Percentiles rank a stretch among this genome's conserved stretches.
These are phyloP conservation scores for Stephania yunnanensis DNA, from an alignment of 164 flowering plant species.

Conservation along the genomic window DNA sequence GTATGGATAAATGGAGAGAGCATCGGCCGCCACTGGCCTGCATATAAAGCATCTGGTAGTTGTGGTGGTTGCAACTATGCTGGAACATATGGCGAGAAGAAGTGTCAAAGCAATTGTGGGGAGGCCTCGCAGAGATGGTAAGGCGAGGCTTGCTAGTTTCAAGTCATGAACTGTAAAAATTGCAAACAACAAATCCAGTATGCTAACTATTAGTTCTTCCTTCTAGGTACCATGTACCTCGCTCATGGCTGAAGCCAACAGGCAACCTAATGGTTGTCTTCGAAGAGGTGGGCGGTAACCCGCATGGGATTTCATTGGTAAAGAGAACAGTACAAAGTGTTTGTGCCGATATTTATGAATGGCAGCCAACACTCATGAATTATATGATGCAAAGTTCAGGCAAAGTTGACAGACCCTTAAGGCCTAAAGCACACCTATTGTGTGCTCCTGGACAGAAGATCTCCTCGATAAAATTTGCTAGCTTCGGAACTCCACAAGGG, in stretches of 20 bases:
- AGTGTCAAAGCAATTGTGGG: conserved; percentile 76
- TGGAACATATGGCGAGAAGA: conserved; percentile 63
- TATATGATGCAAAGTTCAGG: conserved; percentile 64
- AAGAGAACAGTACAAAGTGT: conserved; percentile 64
- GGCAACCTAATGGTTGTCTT: conserved; percentile 74
- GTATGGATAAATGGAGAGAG: conserved; percentile 85
- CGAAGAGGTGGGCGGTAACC: conserved; percentile 80
- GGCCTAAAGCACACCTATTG: conserved; percentile 76
- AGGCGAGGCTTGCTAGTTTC: conserved; percentile 6
- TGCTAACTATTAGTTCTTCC: neutral
- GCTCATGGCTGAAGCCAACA: conserved; percentile 65
- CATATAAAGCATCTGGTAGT: conserved; percentile 65
- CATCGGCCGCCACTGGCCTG: conserved; percentile 94
- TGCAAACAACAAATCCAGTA: neutral
- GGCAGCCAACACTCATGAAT: conserved; percentile 72
- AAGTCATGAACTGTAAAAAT: neutral
- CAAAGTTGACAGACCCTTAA: conserved; percentile 49
- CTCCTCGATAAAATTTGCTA: conserved; percentile 81
- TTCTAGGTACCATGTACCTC: conserved; percentile 81
- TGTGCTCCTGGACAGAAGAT: conserved; percentile 85
- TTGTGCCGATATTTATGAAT: conserved; percentile 79
- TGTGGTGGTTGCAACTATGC: conserved; percentile 65
- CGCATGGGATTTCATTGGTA: conserved; percentile 60
- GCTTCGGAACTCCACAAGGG: conserved; percentile 95
- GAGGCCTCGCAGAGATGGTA: conserved; percentile 94